These are phyloP conservation scores for Diaporthe batatas DNA, from an alignment of 2,329 filamentous ascomycete genomes.

Conservation along the genomic window DNA sequence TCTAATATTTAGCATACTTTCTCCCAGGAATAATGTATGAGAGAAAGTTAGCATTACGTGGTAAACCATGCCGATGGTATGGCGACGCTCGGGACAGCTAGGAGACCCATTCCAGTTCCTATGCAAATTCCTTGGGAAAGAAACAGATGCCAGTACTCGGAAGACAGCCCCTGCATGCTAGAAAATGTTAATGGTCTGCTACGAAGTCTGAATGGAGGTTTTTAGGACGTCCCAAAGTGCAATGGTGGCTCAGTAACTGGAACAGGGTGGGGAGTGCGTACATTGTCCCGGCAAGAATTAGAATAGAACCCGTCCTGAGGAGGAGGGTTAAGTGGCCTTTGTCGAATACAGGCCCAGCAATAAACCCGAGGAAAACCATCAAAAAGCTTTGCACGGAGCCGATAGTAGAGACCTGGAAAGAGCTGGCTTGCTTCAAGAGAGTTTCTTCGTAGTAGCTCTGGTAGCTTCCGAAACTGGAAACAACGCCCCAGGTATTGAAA, in stretches of 20 bases:
- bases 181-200: not conserved
- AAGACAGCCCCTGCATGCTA: conserved; percentile 58
- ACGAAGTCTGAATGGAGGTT: not conserved
- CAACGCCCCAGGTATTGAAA: conserved; percentile 34
- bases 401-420: conserved; percentile 61
- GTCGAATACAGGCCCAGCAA: conserved; percentile 59
- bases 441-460: conserved; percentile 58
- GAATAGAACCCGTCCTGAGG: conserved; percentile 52
- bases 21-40: too few species aligned
- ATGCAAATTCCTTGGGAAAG: conserved; percentile 38
- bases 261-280: not conserved
- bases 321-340: conserved; percentile 56
- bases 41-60: too few species aligned
- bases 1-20: too few species aligned
- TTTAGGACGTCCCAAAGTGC: not conserved
- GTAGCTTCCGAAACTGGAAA: conserved; percentile 58
- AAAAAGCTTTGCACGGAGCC: conserved; percentile 58
- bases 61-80: conserved; percentile 58
- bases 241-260: not conserved
- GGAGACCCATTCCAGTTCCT: conserved; percentile 47
- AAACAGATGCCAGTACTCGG: conserved; percentile 58
- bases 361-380: conserved; percentile 55
- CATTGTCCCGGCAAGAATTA: conserved; percentile 58
- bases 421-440: conserved; percentile 49
- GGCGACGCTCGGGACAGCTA: conserved; percentile 53